phyloP scores from a whole-genome alignment of 305 asterid genomes.

The Fraxinus floribunda region DNA sequence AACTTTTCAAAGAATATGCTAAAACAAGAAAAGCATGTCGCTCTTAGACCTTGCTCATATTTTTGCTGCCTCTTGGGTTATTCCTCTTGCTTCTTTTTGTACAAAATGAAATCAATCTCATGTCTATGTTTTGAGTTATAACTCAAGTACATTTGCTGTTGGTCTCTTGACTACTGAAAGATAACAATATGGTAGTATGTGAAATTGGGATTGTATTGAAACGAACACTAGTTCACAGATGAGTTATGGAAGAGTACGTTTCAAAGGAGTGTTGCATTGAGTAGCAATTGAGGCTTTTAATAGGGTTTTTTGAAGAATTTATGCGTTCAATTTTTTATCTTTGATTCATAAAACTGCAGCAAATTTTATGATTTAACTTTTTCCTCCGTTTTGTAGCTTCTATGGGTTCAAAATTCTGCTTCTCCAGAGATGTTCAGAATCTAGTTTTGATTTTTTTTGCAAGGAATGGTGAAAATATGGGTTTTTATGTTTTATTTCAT shows the following conservation, averaged over 20 bases:
- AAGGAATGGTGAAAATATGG: not conserved
- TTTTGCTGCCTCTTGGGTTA: not conserved
- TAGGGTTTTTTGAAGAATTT: not conserved
- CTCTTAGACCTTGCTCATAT: not conserved
- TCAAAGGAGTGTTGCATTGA: not conserved
- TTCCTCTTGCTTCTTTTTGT: not conserved
- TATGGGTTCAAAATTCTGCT: not conserved
- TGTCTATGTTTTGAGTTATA: not conserved
- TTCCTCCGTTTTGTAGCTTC: not conserved
- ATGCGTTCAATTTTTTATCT: not conserved
- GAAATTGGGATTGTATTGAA: not conserved
- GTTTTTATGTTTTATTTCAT: not conserved
- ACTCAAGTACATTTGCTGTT: not conserved
- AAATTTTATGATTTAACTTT: not conserved
- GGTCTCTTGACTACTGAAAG: not conserved
- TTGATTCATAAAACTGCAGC: not conserved
- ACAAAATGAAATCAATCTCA: not conserved
- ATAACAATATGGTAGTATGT: not conserved
- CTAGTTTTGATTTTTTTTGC: not conserved
- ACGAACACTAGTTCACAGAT: not conserved
- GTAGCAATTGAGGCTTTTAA: not conserved
- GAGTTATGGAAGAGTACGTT: not conserved
- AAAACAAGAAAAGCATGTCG: not conserved
- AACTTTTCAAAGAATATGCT: slow-evolving; percentile 34
- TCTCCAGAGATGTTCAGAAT: not conserved